Base-by-base conservation (phyloP, 2,329 filamentous ascomycete species). In the Colletotrichum sp. region DNA sequence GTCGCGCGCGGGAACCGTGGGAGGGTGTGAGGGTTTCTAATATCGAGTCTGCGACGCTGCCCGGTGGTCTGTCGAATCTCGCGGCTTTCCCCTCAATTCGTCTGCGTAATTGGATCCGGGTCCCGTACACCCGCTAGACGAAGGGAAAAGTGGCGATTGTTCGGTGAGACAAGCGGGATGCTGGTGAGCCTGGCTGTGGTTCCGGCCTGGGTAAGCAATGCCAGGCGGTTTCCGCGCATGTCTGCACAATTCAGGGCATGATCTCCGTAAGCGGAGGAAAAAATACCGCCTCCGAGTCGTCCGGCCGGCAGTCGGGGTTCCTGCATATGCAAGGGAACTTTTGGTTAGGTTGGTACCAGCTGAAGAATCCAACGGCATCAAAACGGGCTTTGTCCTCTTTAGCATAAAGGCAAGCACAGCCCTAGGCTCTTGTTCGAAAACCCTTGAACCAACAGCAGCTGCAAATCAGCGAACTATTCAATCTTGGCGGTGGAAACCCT, bases 1-100 rank as follows among this genome's bases (percentile, higher is more conserved):
- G n/a, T 63, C 32, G 7, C 62, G 34, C 61, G 61, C 43, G 43
- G 64, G 32, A 67, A 63, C 64, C 48, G 48, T 55, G n/a, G n/a
- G 38, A 56, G 64, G 64, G 43, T 56, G 30, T 32, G n/a, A 56
- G 12, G 32, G 34, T 52, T 55, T 59, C 68, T 66, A 52, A 32
- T 74, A 74, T 74, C 43, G 10, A 52, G 55, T 71, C 65, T 58
- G 38, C 68, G 59, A 61, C 32, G 52, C 61, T 71, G 72, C 36
- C 61, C 52, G 32, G 68, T 61, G 48, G 71, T n/a, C 16, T 36
- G 34, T 26, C 6, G 30, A 58, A 34, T 34, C 28, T 61, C 30
- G 58, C 28, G 28, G 26, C n/a, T 13, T 61, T 61, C 58, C 28
- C 58, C 58, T 61, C 58, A 61, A 32, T 61, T 32, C 26, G 26